Conservation (phyloP, 176 grass and related monocot genomes). For the Triticum aestivum region IWGSC_CS_RefSeq_v2.1 NC_057810.1:538702691-538703190, state of each 20-base stretch:
- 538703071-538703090: constrained; percentile 49
- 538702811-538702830: constrained; percentile 77
- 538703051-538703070: constrained; percentile 42
- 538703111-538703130: constrained; percentile 91
- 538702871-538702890: constrained; percentile 41
- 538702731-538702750: constrained; percentile 93
- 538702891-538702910: constrained; percentile 64
- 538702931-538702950: neutral
- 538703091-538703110: constrained; percentile 47
- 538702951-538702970: constrained; percentile 17
- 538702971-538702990: constrained; percentile 3
- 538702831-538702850: constrained; percentile 48
- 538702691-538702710: constrained; percentile 34
- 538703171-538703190: constrained; percentile 86
- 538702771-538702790: constrained; percentile 94
- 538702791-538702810: constrained; percentile 85
- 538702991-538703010: constrained; percentile 45
- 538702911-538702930: constrained; percentile 60
- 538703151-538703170: constrained; percentile 85
- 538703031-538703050: constrained; percentile 88
- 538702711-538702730: constrained; percentile 99
- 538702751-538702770: constrained; percentile 85
- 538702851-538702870: constrained; percentile 42
- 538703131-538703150: constrained; percentile 83
- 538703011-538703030: constrained; percentile 90